Base-by-base conservation (phyloP, 208 protist species). In the Angomonas desouzai region DNA sequence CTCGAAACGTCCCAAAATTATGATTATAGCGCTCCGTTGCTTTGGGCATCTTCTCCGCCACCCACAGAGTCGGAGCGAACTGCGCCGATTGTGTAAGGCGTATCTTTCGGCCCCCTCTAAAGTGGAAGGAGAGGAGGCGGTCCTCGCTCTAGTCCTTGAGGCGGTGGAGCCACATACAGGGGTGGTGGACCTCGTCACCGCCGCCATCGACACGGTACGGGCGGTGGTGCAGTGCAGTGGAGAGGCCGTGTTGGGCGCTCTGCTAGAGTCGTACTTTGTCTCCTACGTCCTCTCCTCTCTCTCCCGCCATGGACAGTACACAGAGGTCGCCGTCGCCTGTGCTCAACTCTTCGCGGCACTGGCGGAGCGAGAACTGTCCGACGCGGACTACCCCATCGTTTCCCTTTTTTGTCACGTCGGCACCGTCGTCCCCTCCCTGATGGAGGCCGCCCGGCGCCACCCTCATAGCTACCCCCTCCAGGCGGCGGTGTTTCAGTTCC, bases 391-490 rank as follows among this genome's bases (percentile, higher is more conserved):
- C 10, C n/a, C 77, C 10, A 51, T 74, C 36, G 75, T 80, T 6
- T 66, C 83, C 23, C 28, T 88, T 7, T 40, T 92, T 0, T 70
- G 64, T 0, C 76, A 88, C 40, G 69, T 81, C 43, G 86, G 82
- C 53, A 74, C 74, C 45, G 71, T 87, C 40, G 62, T 87, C 18
- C 62, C 28, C 25, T 76, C 70, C 48, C 70, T 89, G 1, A 38
- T 72, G 3, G 25, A n/a, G 3, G 72, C 72, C 6, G 43, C 75
- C 38, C 59, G 47, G 23, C 53, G 33, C 3, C 40, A 86, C 63
- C 43, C 38, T 7, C 53, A 76, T 20, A 64, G 79, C 70, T 36
- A 76, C 30, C n/a, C 57, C 0, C 61, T 92, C 1, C 72, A 72
- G 49, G 66, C 65, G 9, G 43, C 67, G 16, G 73, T 74, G 2